phyloP scores from a whole-genome alignment of 331 rosid species.

The Acacia pycnantha region DNA sequence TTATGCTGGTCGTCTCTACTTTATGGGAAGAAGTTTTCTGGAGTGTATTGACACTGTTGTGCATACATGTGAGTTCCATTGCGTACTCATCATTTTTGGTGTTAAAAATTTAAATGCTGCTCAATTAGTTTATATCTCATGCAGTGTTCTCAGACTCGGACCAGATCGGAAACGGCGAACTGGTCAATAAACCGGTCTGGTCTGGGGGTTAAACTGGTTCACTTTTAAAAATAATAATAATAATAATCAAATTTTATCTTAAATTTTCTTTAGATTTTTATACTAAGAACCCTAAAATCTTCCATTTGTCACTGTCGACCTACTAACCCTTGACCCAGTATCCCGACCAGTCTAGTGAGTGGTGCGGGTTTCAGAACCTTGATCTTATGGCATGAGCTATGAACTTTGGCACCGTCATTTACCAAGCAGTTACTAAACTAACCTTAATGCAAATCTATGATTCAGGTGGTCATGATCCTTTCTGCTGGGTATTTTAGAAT shows the following conservation, averaged over 20 bases:
- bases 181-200: no score
- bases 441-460: slow-evolving; percentile 19
- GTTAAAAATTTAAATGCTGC: neutral
- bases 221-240: no score
- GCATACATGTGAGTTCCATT: slow-evolving; percentile 64
- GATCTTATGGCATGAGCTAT: neutral
- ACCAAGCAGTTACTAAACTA: slow-evolving; percentile 16
- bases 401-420: neutral
- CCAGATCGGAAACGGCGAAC: no score
- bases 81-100: neutral
- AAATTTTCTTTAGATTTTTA: no score
- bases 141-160: no score
- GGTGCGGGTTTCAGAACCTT: no score
- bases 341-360: no score
- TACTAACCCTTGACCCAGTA: no score
- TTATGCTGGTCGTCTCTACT: slow-evolving; percentile 71
- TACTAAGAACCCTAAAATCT: no score
- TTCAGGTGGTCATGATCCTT: slow-evolving; percentile 97
- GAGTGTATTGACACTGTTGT: slow-evolving; percentile 80
- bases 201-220: no score
- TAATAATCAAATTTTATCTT: no score
- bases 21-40: slow-evolving; percentile 78
- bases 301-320: no score
- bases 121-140: neutral
- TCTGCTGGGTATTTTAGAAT: slow-evolving; percentile 93